Base-by-base conservation (phyloP, 23 red algal genomes). In the Agarophyton chilense region DNA sequence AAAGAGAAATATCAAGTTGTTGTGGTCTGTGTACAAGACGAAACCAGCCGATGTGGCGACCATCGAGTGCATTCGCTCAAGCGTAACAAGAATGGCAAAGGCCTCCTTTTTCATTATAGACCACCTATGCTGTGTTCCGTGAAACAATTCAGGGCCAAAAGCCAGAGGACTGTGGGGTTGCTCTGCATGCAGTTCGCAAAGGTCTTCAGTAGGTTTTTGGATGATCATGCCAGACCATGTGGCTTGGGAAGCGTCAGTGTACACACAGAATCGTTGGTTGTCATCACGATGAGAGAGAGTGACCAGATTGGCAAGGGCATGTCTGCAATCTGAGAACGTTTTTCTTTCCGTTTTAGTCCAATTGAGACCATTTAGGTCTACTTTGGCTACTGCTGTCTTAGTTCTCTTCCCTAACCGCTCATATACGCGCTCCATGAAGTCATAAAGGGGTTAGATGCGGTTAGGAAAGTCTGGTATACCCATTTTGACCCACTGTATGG, bases 1-100 rank as follows among this genome's bases (percentile, higher is more conserved):
- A 32, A 57, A 79, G 16, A 79, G 45, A 56, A 79, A 79, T 4
- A 79, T 60, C 4, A 79, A 33, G 47, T 79, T 79, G 46, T 55
- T 57, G 45, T 55, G 75, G 75, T 79, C 53, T 4, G 75, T 79
- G 34, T 31, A 29, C 10, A 79, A 35, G n/a, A 43, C 66, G 21
- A 72, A 72, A 14, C 66, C 66, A 2, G 66, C 2, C 4, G 66
- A n/a, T 19, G 6, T 72, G 66, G 66, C 36, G 2, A 14, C 66
- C 2, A 72, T 18, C 66, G 2, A 72, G 17, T 72, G 34, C 66
- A 72, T 72, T 13, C 66, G n/a, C 36, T 72, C 66, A 4, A 72
- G 8, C 2, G 66, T 22, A 7, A 35, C 66, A 2, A 72, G 2
- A 5, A 72, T 45, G 66, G 66, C 66, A 28, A 22, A 72, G 1